Percentiles rank a stretch among this genome's conserved stretches.
Conservation (phyloP, 306 rosid genomes). For the Prunus fruticosa region DNA sequence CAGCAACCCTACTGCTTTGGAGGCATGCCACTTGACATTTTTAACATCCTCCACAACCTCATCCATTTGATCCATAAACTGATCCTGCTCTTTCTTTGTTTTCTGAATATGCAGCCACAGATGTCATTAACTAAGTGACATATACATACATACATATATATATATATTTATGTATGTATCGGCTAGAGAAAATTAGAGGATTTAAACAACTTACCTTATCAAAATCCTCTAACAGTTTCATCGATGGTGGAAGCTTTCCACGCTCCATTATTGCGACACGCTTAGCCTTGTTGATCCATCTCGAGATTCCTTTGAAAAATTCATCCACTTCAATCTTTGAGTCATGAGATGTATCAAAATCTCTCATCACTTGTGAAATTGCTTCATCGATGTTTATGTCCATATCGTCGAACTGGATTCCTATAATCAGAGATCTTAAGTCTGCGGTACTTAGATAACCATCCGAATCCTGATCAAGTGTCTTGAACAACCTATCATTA, state of each 20-base stretch:
- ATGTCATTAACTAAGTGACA: not conserved
- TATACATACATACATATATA: not conserved
- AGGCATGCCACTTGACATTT: slow-evolving; percentile 19
- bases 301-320: slow-evolving; percentile 35
- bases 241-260: not conserved
- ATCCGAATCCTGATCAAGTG: slow-evolving; percentile 27
- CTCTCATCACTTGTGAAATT: slow-evolving; percentile 25
- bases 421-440: slow-evolving; percentile 35
- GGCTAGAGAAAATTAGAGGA: not conserved
- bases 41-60: slow-evolving; percentile 28
- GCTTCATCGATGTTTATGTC: slow-evolving; percentile 25
- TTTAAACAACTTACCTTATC: slow-evolving; percentile 1
- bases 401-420: slow-evolving; percentile 34
- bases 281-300: slow-evolving; percentile 34
- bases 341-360: slow-evolving; percentile 19
- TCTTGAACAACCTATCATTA: slow-evolving; percentile 33
- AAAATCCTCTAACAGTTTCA: slow-evolving; percentile 14
- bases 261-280: slow-evolving; percentile 12
- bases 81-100: slow-evolving; percentile 18
- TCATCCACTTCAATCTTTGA: slow-evolving; percentile 16
- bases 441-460: slow-evolving; percentile 32
- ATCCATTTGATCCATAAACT: slow-evolving; percentile 18
- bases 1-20: slow-evolving; percentile 14
- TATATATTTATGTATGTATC: not conserved
- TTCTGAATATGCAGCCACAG: slow-evolving; percentile 16